Base-by-base conservation (phyloP, 108 stramenopile genomes). In the Parmales sp. region DNA sequence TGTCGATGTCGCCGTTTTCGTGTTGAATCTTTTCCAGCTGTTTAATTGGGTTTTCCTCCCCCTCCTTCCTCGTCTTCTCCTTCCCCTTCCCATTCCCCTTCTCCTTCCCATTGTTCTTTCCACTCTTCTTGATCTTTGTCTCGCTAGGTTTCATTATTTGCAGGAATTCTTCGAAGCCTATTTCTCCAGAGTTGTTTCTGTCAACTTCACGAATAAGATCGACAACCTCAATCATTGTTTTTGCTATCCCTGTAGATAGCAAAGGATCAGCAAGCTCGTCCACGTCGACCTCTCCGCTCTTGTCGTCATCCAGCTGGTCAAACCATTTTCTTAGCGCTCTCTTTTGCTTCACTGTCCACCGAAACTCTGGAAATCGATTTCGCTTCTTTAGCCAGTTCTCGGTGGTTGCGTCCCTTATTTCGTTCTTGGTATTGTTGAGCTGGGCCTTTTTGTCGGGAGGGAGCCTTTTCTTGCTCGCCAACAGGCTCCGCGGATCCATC, bases 241-340 rank as follows among this genome's bases (percentile, higher is more conserved):
- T 26, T 8, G 69, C 69, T 3, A 70, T 44, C 23, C 69, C 69
- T 7, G 69, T 70, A 34, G 31, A 37, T 16, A 70, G 25, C 7
- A 70, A 43, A 34, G 69, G 69, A 31, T 70, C 69, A 16, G 69
- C 69, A 2, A 70, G n/a, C 63, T 70, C 69, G 34, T 70, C 69
- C 7, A 54, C 51, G 39, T 51, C 49, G 18, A 70, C 41, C 16
- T 70, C 69, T 37, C 69, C 69, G 8, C 25, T 29, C 20, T 37
- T 38, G 37, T 70, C 69, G 3, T 51, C 63, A 37, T 70, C 69
- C 4, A 70, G 49, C 31, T 38, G 69, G 18, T 70, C 51, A 25
- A 70, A 70, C 69, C 69, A 70, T 29, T 70, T 70, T 20, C 63
- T 25, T 34, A 70, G 51, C 3, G 69, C 34, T 23, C 69, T 60